These are phyloP conservation scores for Phaeotremella skinneri DNA, from an alignment of 768 basidiomycete genomes.

Conservation along the genomic window DNA sequence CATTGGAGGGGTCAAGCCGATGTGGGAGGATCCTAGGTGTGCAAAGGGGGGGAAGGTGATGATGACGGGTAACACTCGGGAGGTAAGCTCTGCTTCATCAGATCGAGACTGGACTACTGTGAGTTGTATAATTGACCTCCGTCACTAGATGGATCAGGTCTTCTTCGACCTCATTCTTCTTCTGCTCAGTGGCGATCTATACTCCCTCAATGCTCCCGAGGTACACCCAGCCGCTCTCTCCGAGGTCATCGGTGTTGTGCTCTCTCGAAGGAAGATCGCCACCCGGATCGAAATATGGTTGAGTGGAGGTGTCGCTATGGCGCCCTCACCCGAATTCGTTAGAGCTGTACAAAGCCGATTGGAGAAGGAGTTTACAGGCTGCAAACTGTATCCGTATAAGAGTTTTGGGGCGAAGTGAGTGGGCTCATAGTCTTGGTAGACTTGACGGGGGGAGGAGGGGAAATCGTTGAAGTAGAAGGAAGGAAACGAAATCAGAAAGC, in stretches of 20 bases:
- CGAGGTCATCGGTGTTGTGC: slow-evolving; percentile 13
- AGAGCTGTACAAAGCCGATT: slow-evolving; percentile 10
- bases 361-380: not conserved
- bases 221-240: not conserved
- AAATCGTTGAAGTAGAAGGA: not conserved
- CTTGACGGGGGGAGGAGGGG: not conserved
- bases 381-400: slow-evolving; percentile 20
- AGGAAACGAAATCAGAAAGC: slow-evolving; percentile 6
- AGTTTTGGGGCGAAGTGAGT: slow-evolving; percentile 1
- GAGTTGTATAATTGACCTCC: too few relatives aligned
- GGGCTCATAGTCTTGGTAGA: not conserved
- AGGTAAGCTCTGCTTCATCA: slow-evolving; percentile 14
- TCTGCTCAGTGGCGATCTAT: slow-evolving; percentile 18
- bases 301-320: slow-evolving; percentile 10
- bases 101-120: not conserved
- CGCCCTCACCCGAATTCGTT: slow-evolving; percentile 21
- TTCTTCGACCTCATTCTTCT: slow-evolving; percentile 34
- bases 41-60: slow-evolving; percentile 39
- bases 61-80: slow-evolving; percentile 18
- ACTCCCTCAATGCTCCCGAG: not conserved
- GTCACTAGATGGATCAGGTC: slow-evolving; percentile 39
- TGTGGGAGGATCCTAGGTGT: slow-evolving; percentile 46
- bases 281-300: slow-evolving; percentile 43
- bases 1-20: slow-evolving; percentile 29
- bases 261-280: slow-evolving; percentile 15